Base-by-base conservation (phyloP, 2,329 filamentous ascomycete genomes). In the Diplocarpon rosae region DNA sequence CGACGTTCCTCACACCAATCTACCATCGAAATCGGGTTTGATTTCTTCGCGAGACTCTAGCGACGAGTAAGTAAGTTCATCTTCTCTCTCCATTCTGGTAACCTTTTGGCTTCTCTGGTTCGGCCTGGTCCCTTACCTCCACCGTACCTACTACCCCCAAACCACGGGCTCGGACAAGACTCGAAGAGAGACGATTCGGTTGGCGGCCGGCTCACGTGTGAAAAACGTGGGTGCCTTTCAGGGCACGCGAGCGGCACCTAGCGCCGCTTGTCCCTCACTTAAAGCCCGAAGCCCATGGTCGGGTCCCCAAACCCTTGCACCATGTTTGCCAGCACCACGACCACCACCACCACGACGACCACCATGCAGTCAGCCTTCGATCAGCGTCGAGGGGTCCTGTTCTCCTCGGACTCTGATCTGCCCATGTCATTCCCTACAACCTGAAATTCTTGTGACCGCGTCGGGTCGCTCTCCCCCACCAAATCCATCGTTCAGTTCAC, bases 171-270 rank as follows among this genome's bases (percentile, higher is more conserved):
- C n/a, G n/a, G n/a, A n/a, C n/a, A n/a, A n/a, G n/a, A n/a, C n/a
- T n/a, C n/a, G n/a, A n/a, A n/a, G n/a, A n/a, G n/a, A n/a, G n/a
- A n/a, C n/a, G n/a, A n/a, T n/a, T 45, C 43, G 47, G 42, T 42
- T 41, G 54, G 51, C 35, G 45, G 38, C 46, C 45, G 37, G 24
- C 17, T 49, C 42, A 28, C 28, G 36, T 29, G 36, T 24, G 27
- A 45, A 47, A 52, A 54, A 56, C 52, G 52, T 54, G 54, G 54
- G 42, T 47, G 27, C 42, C 33, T 40, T 34, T 50, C 40, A 31
- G 38, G 29, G 45, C 50, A 54, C 48, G 47, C 52, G 51, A 48
- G 30, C 27, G 49, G 33, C 46, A 47, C 46, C 49, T 50, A 37
- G 38, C 41, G 35, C 40, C 45, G 43, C 46, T 51, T 44, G 43